Evolutionary conservation across 116 monocot species (phyloP).

Genomic region (Dioscorea cayenensis): DNA sequence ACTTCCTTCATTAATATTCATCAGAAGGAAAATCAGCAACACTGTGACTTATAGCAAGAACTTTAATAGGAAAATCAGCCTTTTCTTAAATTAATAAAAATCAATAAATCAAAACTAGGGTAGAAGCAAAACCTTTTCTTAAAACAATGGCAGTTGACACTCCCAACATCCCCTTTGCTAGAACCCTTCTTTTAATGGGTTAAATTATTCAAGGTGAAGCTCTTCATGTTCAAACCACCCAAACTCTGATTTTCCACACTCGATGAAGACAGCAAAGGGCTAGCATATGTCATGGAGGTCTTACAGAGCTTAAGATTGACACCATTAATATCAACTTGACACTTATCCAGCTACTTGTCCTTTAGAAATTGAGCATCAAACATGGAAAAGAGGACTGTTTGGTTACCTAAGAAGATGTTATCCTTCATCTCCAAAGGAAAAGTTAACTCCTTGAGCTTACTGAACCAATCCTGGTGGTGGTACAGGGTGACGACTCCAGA

Average conservation of each 20-base stretch:
- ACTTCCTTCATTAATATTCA: background rate
- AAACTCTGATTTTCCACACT: constrained; percentile 36
- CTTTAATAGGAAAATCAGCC: background rate
- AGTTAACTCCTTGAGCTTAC: too few species aligned
- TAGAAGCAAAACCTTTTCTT: constrained; percentile 47
- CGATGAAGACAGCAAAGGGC: constrained; percentile 6
- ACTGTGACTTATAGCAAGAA: background rate
- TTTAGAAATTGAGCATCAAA: background rate
- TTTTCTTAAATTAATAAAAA: background rate
- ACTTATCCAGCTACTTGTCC: constrained; percentile 20
- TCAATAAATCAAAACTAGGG: background rate
- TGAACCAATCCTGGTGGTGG: too few species aligned
- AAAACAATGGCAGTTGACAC: constrained; percentile 54
- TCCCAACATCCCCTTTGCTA: constrained; percentile 28
- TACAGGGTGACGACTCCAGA: too few species aligned
- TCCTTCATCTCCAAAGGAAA: background rate
- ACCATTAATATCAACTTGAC: constrained; percentile 21
- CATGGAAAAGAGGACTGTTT: too few species aligned
- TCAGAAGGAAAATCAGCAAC: background rate
- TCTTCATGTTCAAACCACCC: constrained; percentile 32
- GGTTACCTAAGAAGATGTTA: background rate
- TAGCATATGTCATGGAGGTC: background rate
- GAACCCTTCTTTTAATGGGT: constrained; percentile 28
- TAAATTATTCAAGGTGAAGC: constrained; percentile 25
- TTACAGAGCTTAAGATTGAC: constrained; percentile 14